phyloP scores from a whole-genome alignment of 176 grass and related monocot genomes.

The Oryza nivara region DNA sequence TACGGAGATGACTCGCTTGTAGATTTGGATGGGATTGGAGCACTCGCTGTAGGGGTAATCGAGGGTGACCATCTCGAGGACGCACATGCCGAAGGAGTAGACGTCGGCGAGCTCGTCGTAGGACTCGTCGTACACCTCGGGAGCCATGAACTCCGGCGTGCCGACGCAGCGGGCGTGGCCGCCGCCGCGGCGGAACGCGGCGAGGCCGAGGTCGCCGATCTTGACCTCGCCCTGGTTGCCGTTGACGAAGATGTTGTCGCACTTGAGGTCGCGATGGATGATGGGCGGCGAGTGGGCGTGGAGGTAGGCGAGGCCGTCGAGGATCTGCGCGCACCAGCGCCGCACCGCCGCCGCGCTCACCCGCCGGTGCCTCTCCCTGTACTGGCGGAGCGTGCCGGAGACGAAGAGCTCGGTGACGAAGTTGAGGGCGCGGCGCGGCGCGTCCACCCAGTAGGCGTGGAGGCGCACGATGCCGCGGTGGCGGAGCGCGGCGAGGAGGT shows the following conservation, averaged over 20 bases:
- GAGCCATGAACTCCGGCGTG: conserved; percentile 97
- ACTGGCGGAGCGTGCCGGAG: conserved; percentile 79
- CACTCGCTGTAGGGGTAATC: conserved; percentile 92
- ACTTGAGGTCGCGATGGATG: conserved; percentile 92
- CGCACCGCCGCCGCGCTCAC: conserved; percentile 56
- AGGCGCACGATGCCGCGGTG: conserved; percentile 70
- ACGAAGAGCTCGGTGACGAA: conserved; percentile 82
- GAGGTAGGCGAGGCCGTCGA: conserved; percentile 71
- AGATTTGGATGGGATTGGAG: conserved; percentile 79
- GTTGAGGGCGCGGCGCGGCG: conserved; percentile 45
- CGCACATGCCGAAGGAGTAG: conserved; percentile 96
- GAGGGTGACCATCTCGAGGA: conserved; percentile 89
- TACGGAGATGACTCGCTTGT: conserved; percentile 93
- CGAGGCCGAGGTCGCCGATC: conserved; percentile 90
- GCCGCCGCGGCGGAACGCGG: conserved; percentile 46
- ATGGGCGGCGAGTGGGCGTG: conserved; percentile 67
- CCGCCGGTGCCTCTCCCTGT: conserved; percentile 52
- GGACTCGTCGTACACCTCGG: conserved; percentile 81
- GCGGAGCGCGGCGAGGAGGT: conserved; percentile 61
- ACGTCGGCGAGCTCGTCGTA: conserved; percentile 90
- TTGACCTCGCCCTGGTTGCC: conserved; percentile 85
- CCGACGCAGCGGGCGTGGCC: conserved; percentile 51
- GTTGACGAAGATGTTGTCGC: conserved; percentile 92
- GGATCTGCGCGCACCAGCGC: conserved; percentile 76
- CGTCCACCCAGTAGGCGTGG: conserved; percentile 62